Evolutionary conservation across 495 filamentous ascomycete species (phyloP), one percentile per base, ranked within the genome.

Genomic region (Penicillium daleae): DNA sequence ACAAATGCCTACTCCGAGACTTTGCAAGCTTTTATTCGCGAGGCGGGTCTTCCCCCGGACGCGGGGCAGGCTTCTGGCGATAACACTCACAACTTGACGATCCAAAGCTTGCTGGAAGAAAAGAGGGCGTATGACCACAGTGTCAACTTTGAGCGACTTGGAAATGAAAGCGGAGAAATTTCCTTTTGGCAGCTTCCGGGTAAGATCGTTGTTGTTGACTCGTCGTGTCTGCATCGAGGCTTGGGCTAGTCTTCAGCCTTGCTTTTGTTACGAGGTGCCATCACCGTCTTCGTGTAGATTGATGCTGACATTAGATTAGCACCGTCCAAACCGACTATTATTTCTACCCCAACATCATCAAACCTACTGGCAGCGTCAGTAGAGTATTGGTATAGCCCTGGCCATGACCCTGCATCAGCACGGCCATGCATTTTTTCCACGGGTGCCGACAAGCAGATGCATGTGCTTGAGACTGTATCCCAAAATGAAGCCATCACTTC

Each of bases 101-200:
- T 91, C 49, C 88, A 91, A 60, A 73, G 80, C 55, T 74, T 90
- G 48, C 76, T 91, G 39, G 81, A 88, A 51, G 88, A 90, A 71
- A 91, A 90, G 73, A 81, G 81, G 62, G 71, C 75, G 0, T 91
- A 84, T 60, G 89, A 91, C 64, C 66, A 86, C 21, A 85, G 72
- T 37, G 64, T 82, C 26, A 70, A 74, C 2, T 86, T 88, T 62
- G 88, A 90, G 68, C 85, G 74, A 61, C 83, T 64, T 79, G 80
- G 60, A 26, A 74, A 70, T 4, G 56, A 62, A 10, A 66, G 71
- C 7, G 73, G 82, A 52, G 68, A 75, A 19, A 74, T 79, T 29
- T 66, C 68, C 15, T 66, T 69, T 10, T 88, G 86, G 82, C 78
- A 64, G 31, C 39, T 71, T 17, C 86, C 84, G 59, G 82, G 87